phyloP scores from a whole-genome alignment of 1,284 basidiomycete genomes.

The Trichosporon sp. region DNA sequence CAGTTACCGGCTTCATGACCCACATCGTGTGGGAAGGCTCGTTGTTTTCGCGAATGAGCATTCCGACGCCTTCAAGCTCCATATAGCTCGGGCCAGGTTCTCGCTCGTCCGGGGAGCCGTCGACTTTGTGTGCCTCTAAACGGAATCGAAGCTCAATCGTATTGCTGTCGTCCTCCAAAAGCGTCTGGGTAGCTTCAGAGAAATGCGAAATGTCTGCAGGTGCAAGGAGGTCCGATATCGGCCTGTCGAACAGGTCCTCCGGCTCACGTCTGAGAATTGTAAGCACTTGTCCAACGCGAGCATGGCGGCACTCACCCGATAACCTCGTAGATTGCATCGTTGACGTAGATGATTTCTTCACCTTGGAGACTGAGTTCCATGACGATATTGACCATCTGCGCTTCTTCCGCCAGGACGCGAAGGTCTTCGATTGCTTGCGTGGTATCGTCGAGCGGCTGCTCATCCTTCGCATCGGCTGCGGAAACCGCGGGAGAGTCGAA shows the following conservation, averaged over 20 bases:
- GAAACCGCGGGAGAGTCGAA: not conserved
- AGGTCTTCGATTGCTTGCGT: constrained; percentile 72
- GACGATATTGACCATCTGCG: constrained; percentile 89
- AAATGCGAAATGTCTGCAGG: constrained; percentile 83
- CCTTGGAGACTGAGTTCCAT: constrained; percentile 92
- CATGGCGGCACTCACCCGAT: constrained; percentile 66
- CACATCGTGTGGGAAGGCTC: constrained; percentile 96
- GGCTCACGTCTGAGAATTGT: constrained; percentile 65
- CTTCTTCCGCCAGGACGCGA: constrained; percentile 79
- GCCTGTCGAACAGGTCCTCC: constrained; percentile 69
- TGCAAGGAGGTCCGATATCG: constrained; percentile 76
- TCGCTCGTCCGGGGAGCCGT: constrained; percentile 39
- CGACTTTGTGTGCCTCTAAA: constrained; percentile 55
- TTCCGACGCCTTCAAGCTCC: constrained; percentile 94
- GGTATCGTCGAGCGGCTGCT: not conserved
- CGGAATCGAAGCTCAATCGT: constrained; percentile 90
- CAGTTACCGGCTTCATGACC: constrained; percentile 84
- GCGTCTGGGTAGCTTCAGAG: constrained; percentile 74
- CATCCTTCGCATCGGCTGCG: not conserved
- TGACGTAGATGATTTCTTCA: constrained; percentile 81
- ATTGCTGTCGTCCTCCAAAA: constrained; percentile 87
- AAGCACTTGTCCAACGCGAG: not conserved
- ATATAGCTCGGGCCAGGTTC: constrained; percentile 60
- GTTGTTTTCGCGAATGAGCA: constrained; percentile 93
- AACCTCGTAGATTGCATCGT: constrained; percentile 85